A percentile compares a stretch with the other conserved stretches of the same genome.
Evolutionary conservation across 1,284 basidiomycete genomes (phyloP).

Genomic region (Irpex sp.): DNA sequence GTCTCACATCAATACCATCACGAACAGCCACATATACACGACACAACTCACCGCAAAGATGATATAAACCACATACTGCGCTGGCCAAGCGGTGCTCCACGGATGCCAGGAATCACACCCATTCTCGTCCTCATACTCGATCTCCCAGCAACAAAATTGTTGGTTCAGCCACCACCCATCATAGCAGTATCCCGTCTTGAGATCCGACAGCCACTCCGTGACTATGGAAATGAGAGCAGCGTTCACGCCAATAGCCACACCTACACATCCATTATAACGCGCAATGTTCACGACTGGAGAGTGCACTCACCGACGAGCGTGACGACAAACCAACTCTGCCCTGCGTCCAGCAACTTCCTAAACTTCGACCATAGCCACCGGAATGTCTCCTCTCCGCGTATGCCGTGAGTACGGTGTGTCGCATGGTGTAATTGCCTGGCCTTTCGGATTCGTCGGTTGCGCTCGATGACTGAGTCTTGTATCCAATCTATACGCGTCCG

Average conservation of each 20-base stretch:
- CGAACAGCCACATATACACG: no score
- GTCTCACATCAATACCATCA: not conserved
- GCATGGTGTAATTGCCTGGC: constrained; percentile 41
- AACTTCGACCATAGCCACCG: constrained; percentile 65
- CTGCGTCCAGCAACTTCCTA: constrained; percentile 45
- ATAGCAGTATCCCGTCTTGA: constrained; percentile 95
- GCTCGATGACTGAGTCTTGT: constrained; percentile 87
- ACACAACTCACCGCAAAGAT: constrained; percentile 73
- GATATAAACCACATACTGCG: constrained; percentile 86
- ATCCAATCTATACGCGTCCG: constrained; percentile 78
- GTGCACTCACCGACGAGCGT: constrained; percentile 74
- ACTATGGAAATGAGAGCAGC: constrained; percentile 94
- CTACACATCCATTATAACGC: constrained; percentile 35
- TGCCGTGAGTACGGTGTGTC: constrained; percentile 40
- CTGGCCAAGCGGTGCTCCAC: constrained; percentile 79
- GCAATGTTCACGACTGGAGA: not conserved
- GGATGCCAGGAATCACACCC: constrained; percentile 91
- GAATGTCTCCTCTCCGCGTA: constrained; percentile 46
- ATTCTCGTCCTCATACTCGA: constrained; percentile 76
- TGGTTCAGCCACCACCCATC: constrained; percentile 99
- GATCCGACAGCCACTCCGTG: constrained; percentile 97
- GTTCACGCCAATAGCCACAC: constrained; percentile 88
- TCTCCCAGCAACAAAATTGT: constrained; percentile 98
- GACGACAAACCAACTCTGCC: constrained; percentile 74
- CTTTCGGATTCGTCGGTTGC: constrained; percentile 63